Percentiles rank a stretch among this genome's conserved stretches.
These are phyloP conservation scores for Przewalskia tangutica DNA, from an alignment of 257 asterid species.

Conservation along the genomic window DNA sequence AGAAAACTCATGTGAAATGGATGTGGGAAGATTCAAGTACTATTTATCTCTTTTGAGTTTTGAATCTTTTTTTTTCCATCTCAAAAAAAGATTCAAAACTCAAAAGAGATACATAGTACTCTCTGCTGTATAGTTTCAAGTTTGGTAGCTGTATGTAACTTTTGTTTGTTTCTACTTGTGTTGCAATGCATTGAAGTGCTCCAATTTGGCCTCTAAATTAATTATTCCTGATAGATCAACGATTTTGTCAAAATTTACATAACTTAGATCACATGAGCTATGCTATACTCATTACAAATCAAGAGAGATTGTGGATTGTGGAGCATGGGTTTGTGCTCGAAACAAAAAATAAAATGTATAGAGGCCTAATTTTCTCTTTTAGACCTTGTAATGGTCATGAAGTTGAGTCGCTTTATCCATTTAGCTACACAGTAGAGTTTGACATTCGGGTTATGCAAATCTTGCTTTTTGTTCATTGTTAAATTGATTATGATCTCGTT, in stretches of 20 bases:
- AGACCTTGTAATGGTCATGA: not conserved
- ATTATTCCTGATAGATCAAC: not conserved
- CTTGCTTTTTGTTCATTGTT: no score
- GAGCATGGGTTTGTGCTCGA: not conserved
- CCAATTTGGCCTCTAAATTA: no score
- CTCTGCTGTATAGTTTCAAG: not conserved
- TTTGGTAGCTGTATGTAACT: not conserved
- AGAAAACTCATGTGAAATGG: not conserved
- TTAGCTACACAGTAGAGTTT: not conserved
- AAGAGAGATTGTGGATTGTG: not conserved
- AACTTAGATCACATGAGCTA: not conserved
- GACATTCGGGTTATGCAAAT: not conserved
- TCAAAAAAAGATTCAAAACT: no score
- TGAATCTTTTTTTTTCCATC: no score
- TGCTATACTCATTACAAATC: not conserved
- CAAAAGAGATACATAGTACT: not conserved
- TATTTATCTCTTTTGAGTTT: not conserved
- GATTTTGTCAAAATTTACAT: not conserved
- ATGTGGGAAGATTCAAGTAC: not conserved
- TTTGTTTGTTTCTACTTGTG: not conserved
- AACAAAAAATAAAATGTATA: no score
- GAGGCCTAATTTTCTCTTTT: not conserved
- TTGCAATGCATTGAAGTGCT: not conserved
- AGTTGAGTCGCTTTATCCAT: not conserved
- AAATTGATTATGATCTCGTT: no score